Base-by-base conservation (phyloP, 768 basidiomycete species). In the Mycena polygramma region DNA sequence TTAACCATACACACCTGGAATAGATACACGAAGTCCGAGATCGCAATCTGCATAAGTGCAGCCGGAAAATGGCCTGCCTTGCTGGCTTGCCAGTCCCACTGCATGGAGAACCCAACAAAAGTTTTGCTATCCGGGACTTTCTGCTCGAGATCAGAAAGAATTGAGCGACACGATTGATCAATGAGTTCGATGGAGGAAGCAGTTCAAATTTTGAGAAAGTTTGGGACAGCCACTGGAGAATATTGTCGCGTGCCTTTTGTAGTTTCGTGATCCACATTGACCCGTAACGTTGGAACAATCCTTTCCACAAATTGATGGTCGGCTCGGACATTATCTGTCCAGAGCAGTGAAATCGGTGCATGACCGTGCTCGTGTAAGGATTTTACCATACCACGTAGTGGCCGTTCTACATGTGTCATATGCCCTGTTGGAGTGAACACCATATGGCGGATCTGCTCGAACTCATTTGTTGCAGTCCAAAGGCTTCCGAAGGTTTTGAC, bases 401-500 rank as follows among this genome's bases (percentile, higher is more conserved):
- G 52, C 46, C 58, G 9, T 15, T 22, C 36, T 14, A 75, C 41
- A 48, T 75, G 74, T n/a, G 58, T 37, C 30, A 73, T 66, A n/a
- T 60, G 26, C 46, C 73, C 73, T 4, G 74, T 75, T 22, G 74
- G 74, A 20, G 49, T 48, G 37, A 61, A 61, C 9, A 48, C 59
- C 26, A 49, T 30, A 24, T 9, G 49, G 5, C 59, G 64, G 22
- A 75, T 71, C 52, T 73, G 72, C n/a, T 75, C 72, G 54, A 43
- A 68, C 22, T 73, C 72, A 73, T 75, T 75, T 5, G 70, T 36
- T 7, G 73, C 17, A 10, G 74, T 75, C 41, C 73, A 75, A 20
- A 75, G 37, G 7, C 39, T 69, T 20, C 13, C 60, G 37, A 61
- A 51, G 11, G 13, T 22, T 13, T 13, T 61, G 0, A 61, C 60